phyloP scores from a whole-genome alignment of 2,329 filamentous ascomycete species.

The Sclerotinia minor region DNA sequence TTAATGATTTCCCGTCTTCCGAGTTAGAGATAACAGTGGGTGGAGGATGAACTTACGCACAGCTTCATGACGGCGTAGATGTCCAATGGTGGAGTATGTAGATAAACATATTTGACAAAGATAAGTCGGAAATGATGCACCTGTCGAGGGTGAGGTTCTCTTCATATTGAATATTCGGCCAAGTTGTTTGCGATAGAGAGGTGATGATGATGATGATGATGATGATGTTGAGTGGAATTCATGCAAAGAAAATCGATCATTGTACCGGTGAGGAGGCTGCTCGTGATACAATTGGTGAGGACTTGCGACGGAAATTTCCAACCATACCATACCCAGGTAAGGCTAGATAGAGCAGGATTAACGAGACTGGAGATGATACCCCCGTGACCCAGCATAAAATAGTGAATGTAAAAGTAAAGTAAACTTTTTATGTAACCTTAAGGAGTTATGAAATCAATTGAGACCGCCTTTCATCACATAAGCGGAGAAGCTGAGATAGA shows the following conservation, averaged over 20 bases:
- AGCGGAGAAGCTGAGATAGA: neutral
- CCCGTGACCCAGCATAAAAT: neutral
- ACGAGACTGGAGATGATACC: neutral
- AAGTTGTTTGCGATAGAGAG: neutral
- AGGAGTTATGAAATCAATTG: neutral
- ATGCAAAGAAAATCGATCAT: neutral
- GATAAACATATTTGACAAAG: conserved; percentile 20
- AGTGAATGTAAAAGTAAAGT: neutral
- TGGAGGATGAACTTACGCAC: conserved; percentile 13
- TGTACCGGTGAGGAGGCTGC: neutral
- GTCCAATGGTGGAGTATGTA: conserved; percentile 20
- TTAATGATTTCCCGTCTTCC: neutral
- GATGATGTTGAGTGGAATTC: neutral
- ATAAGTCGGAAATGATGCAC: conserved; percentile 11
- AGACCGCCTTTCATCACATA: neutral
- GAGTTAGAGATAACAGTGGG: neutral
- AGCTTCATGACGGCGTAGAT: conserved; percentile 22
- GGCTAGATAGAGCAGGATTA: neutral
- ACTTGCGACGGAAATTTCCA: neutral
- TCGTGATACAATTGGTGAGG: neutral
- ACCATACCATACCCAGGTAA: neutral
- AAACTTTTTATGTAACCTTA: too few species aligned
- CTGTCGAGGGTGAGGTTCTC: conserved; percentile 9
- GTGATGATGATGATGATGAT: neutral
- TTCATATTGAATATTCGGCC: conserved; percentile 8